Evolutionary conservation across 148 eudicot species (phyloP), one percentile per base, ranked within the genome.

Genomic region (Spergularia marina): DNA sequence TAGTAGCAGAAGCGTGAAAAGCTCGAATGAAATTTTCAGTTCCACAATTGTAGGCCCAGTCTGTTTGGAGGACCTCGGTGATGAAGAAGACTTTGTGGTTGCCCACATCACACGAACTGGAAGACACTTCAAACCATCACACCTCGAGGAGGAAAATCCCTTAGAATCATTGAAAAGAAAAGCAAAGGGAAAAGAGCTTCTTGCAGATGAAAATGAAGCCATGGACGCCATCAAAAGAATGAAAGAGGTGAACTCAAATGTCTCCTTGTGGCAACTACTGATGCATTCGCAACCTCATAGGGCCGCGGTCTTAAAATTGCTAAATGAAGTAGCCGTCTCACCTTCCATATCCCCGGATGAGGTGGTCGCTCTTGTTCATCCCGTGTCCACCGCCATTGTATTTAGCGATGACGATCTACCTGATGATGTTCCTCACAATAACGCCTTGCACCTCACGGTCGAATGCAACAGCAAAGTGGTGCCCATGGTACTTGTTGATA

Each of bases 211-310:
- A 6, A 5, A 0, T 6, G 49, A 44, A 1, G 49, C 49, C 10
- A 44, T 6, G 7, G 70, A 66, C 7, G 53, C 70, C 10, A 44
- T 66, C 15, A 66, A 66, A 12, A 4, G 70, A 1, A 66, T 66
- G 53, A 66, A 66, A 20, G 70, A 66, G 25, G 70, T 66, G 18
- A 66, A 15, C 17, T 47, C 70, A 3, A 66, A 66, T 18, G 25
- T 66, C 10, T 41, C 53, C 6, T 14, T 66, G 15, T 66, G 53
- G 53, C 39, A 44, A 6, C 10, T 66, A 0, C 53, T 66, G 0
- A 66, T 66, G 70, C 21, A 40, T 4, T 66, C 30, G 0, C 70
- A 66, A 66, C 53, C 70, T 7, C 53, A 18, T 41, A 36, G 52
- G 14, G n/a, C 0, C 5, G 70, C 25, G 1, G 53, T 51, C 9